phyloP scores from a whole-genome alignment of 352 stramenopile genomes.

The Pythium aphanidermatum region DNA sequence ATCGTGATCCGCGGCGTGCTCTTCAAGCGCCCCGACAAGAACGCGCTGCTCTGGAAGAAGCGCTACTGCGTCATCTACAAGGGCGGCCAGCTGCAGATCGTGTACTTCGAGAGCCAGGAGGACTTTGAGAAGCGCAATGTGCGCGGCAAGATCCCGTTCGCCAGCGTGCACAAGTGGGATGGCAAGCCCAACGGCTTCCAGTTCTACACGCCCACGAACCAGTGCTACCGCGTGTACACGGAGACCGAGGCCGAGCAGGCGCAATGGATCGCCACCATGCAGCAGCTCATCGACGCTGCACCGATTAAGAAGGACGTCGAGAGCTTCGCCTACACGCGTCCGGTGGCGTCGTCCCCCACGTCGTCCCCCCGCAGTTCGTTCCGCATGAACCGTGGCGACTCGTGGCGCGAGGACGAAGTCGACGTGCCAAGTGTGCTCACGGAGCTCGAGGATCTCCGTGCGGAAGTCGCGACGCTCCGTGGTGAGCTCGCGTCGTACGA shows the following conservation, averaged over 20 bases:
- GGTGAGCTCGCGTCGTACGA: slow-evolving; percentile 71
- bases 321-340: slow-evolving; percentile 54
- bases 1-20: slow-evolving; percentile 61
- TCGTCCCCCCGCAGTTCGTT: slow-evolving; percentile 45
- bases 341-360: slow-evolving; percentile 57
- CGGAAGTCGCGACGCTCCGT: slow-evolving; percentile 61
- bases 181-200: slow-evolving; percentile 84
- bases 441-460: slow-evolving; percentile 72
- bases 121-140: slow-evolving; percentile 70
- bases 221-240: slow-evolving; percentile 83
- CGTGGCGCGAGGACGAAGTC: slow-evolving; percentile 72
- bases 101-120: slow-evolving; percentile 70
- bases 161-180: slow-evolving; percentile 77
- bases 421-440: slow-evolving; percentile 55
- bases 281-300: slow-evolving; percentile 54
- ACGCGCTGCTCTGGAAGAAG: slow-evolving; percentile 84
- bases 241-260: slow-evolving; percentile 60
- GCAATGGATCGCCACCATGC: slow-evolving; percentile 68
- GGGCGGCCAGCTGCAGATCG: slow-evolving; percentile 55
- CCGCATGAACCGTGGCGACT: slow-evolving; percentile 52
- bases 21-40: slow-evolving; percentile 82
- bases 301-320: slow-evolving; percentile 64
- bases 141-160: slow-evolving; percentile 79
- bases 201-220: slow-evolving; percentile 82
- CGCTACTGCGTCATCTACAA: slow-evolving; percentile 81